These are phyloP conservation scores for Chaetomium tenue DNA, from an alignment of 495 filamentous ascomycete species.

Conservation along the genomic window DNA sequence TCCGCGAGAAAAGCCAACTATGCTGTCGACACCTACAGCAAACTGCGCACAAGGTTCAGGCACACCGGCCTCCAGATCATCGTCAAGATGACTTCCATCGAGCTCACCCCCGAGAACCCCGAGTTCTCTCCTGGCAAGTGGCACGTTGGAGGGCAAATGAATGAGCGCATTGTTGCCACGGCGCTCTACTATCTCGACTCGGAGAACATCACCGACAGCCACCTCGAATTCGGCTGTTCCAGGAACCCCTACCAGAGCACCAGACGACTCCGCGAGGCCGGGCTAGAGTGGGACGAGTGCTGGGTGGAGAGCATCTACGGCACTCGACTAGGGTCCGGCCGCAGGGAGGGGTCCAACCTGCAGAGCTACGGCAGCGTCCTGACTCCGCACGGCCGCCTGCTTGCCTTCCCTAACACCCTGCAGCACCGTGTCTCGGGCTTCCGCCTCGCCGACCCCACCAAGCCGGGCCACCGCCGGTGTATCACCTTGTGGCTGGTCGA, in stretches of 20 bases:
- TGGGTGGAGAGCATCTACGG: constrained; percentile 35
- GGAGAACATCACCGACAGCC: constrained; percentile 57
- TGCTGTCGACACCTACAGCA: neutral
- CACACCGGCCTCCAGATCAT: constrained; percentile 57
- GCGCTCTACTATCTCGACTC: constrained; percentile 61
- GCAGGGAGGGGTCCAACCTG: constrained; percentile 22
- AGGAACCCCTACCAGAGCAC: constrained; percentile 35
- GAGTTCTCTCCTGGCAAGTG: constrained; percentile 31
- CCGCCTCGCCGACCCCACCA: constrained; percentile 46
- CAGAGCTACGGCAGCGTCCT: constrained; percentile 39
- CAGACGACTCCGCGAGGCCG: no score
- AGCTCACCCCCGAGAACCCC: constrained; percentile 60
- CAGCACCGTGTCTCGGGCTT: constrained; percentile 57
- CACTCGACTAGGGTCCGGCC: constrained; percentile 1
- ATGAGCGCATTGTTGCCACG: constrained; percentile 58
- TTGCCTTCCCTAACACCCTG: constrained; percentile 46
- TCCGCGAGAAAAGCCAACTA: constrained; percentile 36
- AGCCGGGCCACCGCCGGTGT: constrained; percentile 55
- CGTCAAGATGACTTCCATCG: constrained; percentile 62
- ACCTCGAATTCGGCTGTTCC: constrained; percentile 53
- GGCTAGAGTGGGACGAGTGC: no score
- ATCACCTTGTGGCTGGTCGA: constrained; percentile 59
- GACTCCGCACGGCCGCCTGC: constrained; percentile 37
- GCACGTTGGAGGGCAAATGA: constrained; percentile 56
- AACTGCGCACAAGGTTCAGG: constrained; percentile 39